Evolutionary conservation across 257 asterid species (phyloP), one percentile per base, ranked within the genome.

Genomic region (Phtheirospermum japonicum): DNA sequence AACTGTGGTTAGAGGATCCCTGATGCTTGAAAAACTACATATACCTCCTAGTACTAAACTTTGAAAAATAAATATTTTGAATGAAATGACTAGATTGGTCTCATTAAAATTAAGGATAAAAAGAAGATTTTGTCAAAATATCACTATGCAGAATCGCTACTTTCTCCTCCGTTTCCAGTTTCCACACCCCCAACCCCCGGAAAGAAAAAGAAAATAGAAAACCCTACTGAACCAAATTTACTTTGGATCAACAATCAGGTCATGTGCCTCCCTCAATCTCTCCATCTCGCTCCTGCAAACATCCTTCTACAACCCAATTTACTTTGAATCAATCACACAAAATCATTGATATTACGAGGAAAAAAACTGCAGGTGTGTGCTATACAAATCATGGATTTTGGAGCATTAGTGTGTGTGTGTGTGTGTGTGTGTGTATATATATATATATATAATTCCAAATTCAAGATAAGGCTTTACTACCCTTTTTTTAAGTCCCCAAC

Each of bases 381-480:
- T 14, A 18, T 7, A 17, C 54, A 48, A 6, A 8, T 19, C 54
- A 13, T 53, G 34, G 17, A 53, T 9, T 53, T 53, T 53, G 59
- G 18, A 53, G 16, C 10, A 7, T 53, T 53, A 3, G 52, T 16
- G n/a, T n/a, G n/a, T n/a, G n/a, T n/a, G n/a, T n/a, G n/a, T n/a
- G n/a, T n/a, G n/a, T n/a, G n/a, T n/a, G n/a, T n/a, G n/a, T n/a
- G n/a, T n/a, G n/a, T n/a, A n/a, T n/a, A n/a, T n/a, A 13, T 45
- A 13, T 16, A 45, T 17, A 48, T 31, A 1, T 3, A 23, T 1
- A 23, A 23, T 23, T 23, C 32, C 9, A 12, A 0, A 12, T 19
- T 36, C 64, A 40, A 37, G 20, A 59, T 9, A 59, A 7, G 19
- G 18, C 62, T 57, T 54, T 13, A 37, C 34, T 17, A 57, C 42